Conservation (phyloP, 306 rosid genomes). For the Coriaria nepalensis region DNA sequence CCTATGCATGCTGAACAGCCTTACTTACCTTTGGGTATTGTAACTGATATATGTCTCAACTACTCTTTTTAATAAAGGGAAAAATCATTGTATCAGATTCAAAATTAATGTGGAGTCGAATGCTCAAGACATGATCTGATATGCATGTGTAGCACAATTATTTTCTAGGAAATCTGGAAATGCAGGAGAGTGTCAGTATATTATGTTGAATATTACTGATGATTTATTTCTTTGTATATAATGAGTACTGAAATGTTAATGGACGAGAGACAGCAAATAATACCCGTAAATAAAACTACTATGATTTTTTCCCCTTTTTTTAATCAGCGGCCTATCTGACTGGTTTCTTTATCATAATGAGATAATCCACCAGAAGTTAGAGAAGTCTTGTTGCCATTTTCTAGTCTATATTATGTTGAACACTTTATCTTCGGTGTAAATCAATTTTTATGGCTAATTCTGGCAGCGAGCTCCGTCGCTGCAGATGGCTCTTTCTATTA, state of each 20-base stretch:
- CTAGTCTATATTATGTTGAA: not conserved
- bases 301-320: too few relatives aligned
- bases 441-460: not conserved
- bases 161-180: not conserved
- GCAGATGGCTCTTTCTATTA: slow-evolving; percentile 43
- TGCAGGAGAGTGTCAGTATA: not conserved
- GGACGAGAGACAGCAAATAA: too few relatives aligned
- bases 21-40: slow-evolving; percentile 46
- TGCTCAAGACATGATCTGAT: not conserved
- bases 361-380: too few relatives aligned
- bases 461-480: slow-evolving; percentile 41
- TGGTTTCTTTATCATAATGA: too few relatives aligned
- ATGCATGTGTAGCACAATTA: not conserved
- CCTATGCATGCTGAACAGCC: slow-evolving; percentile 55
- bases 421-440: not conserved
- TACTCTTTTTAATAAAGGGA: not conserved
- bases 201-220: not conserved
- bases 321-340: too few relatives aligned
- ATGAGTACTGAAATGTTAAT: not conserved
- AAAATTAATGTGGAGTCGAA: slow-evolving; percentile 1
- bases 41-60: slow-evolving; percentile 16
- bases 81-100: too few relatives aligned
- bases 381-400: not conserved
- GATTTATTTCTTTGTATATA: slow-evolving; percentile 7
- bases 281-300: too few relatives aligned